Base-by-base conservation (phyloP, 306 rosid species). In the Bauhinia variegata region DNA sequence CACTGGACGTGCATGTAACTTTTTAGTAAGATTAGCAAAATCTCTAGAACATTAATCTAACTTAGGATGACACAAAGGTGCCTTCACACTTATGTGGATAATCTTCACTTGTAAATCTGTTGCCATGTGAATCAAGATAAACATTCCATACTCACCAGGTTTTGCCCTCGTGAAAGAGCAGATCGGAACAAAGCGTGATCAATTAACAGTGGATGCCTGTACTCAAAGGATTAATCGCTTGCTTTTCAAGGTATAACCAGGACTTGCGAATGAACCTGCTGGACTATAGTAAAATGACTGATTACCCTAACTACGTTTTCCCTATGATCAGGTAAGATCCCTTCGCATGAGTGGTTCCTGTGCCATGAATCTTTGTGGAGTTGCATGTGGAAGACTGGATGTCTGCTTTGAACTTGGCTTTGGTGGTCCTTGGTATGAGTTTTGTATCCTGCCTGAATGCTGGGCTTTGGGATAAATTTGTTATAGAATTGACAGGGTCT, bases 321-420 rank as follows among this genome's bases (percentile, higher is more conserved):
- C 42, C 65, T 67, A 6, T 79, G 47, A 49, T 60, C 82, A 95
- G 99, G 99, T 95, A 91, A 88, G 99, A 71, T 88, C 97, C 63
- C 67, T 95, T 60, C 83, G 97, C 68, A 88, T 88, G 85, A 70
- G 82, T 82, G 99, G 99, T 74, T 95, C 97, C 1, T 90, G 96
- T 69, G 99, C 99, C 39, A 67, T 95, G 86, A 79, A 88, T 80
- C 97, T 95, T 43, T 95, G 99, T 85, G 99, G 96, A 72, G 57
- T 95, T 48, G 99, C 99, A 46, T 86, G 97, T 63, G 97, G 99
- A 81, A 90, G 99, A 82, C 74, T 95, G 34, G 97, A 95, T 79
- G 72, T 85, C 31, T 90, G 82, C 74, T 95, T 64, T 60, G 90
- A 85, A 79, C 16, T 59, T 6, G 89, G 91, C 75, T 95, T 83